Evolutionary conservation across 1,284 basidiomycete species (phyloP).

Genomic region (Peniophora sp.): DNA sequence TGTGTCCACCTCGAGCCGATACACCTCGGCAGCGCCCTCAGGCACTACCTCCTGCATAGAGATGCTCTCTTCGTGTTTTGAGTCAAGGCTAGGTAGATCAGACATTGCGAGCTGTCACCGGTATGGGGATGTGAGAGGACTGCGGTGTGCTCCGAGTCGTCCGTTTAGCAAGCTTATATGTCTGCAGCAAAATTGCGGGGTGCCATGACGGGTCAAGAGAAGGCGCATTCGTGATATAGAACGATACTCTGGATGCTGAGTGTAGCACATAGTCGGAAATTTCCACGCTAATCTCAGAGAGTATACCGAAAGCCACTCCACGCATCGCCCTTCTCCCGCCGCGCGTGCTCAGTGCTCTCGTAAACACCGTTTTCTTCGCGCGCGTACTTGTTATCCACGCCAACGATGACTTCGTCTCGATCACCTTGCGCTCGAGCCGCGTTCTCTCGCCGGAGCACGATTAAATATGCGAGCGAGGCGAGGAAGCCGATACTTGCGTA

Average conservation of each 20-base stretch:
- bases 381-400: slow-evolving; percentile 20
- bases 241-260: too few relatives aligned
- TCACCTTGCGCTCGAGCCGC: slow-evolving; percentile 52
- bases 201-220: too few relatives aligned
- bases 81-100: too few relatives aligned
- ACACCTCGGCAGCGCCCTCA: slow-evolving; percentile 18
- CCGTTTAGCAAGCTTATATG: too few relatives aligned
- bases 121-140: too few relatives aligned
- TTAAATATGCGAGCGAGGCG: slow-evolving; percentile 35
- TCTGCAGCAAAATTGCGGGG: too few relatives aligned
- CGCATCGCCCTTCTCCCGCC: slow-evolving; percentile 33
- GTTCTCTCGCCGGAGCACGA: slow-evolving; percentile 53
- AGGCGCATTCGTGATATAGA: too few relatives aligned
- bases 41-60: too few relatives aligned
- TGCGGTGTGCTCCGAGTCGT: too few relatives aligned
- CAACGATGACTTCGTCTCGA: slow-evolving; percentile 60
- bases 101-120: too few relatives aligned
- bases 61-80: too few relatives aligned
- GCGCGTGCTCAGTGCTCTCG: slow-evolving; percentile 29
- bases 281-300: slow-evolving; percentile 12
- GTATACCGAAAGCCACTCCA: slow-evolving; percentile 43
- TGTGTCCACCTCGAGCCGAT: slow-evolving; percentile 44
- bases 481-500: slow-evolving; percentile 63
- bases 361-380: slow-evolving; percentile 29
- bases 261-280: too few relatives aligned